phyloP scores from a whole-genome alignment of 2,329 filamentous ascomycete genomes.

The Calonectria pseudoturangicola region DNA sequence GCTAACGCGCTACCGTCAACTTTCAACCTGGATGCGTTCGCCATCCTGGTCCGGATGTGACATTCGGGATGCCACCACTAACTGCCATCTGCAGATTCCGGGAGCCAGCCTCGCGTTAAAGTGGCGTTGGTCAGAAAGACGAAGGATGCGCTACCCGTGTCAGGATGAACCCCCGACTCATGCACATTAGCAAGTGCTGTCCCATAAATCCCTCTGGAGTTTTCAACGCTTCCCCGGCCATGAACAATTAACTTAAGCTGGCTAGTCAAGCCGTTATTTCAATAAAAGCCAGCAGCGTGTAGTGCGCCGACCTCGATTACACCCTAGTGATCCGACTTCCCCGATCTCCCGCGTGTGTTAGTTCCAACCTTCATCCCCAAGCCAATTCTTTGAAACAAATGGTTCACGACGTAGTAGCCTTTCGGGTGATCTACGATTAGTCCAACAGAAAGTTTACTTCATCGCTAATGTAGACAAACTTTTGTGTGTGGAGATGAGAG shows the following conservation, averaged over 20 bases:
- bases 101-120: background rate
- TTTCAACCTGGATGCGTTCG: background rate
- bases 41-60: background rate
- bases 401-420: background rate
- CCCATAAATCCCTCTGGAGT: background rate
- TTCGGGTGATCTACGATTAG: constrained; percentile 20
- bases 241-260: too few relatives aligned
- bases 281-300: background rate
- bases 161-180: background rate
- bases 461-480: background rate
- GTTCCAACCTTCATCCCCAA: background rate
- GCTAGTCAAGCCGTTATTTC: background rate
- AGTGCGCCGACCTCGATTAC: background rate
- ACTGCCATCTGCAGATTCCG: background rate
- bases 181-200: background rate
- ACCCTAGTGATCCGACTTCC: background rate
- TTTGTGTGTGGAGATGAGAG: constrained; percentile 4
- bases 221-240: background rate
- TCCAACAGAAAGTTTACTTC: background rate
- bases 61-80: background rate
- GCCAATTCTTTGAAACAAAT: background rate
- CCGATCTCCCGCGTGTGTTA: background rate
- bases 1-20: constrained; percentile 4
- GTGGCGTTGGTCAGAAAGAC: background rate
- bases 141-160: background rate